A percentile compares a stretch with the other conserved stretches of the same genome.
Conservation (phyloP, 2,329 filamentous ascomycete species). For the Hypoxylon sp. region DNA sequence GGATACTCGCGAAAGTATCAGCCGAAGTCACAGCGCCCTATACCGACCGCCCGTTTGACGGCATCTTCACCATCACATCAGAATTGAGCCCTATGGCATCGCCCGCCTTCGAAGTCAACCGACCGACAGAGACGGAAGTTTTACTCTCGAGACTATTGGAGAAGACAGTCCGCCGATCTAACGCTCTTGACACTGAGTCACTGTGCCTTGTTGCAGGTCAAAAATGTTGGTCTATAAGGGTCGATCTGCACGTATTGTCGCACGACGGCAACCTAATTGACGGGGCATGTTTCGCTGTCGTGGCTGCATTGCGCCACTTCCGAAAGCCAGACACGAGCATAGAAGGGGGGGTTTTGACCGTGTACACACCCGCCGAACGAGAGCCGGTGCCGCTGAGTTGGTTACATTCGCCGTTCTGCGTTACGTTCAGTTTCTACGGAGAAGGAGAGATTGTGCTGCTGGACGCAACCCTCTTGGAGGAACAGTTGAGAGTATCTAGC, state of each 20-base stretch:
- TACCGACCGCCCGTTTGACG: slow-evolving; percentile 90
- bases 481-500: slow-evolving; percentile 76
- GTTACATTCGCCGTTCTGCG: slow-evolving; percentile 89
- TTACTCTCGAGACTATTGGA: slow-evolving; percentile 89
- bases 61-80: slow-evolving; percentile 89
- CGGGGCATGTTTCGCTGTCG: slow-evolving; percentile 83
- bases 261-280: slow-evolving; percentile 93
- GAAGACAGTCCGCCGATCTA: slow-evolving; percentile 91
- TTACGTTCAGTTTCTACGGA: slow-evolving; percentile 87
- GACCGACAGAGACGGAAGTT: slow-evolving; percentile 83
- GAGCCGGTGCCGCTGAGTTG: slow-evolving; percentile 91
- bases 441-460: slow-evolving; percentile 74
- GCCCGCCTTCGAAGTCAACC: slow-evolving; percentile 86
- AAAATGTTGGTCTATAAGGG: slow-evolving; percentile 91
- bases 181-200: slow-evolving; percentile 93
- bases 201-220: slow-evolving; percentile 90
- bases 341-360: slow-evolving; percentile 81
- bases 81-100: slow-evolving; percentile 94
- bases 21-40: slow-evolving; percentile 88
- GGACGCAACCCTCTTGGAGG: slow-evolving; percentile 78
- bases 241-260: slow-evolving; percentile 89
- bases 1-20: slow-evolving; percentile 84
- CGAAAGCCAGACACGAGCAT: slow-evolving; percentile 88
- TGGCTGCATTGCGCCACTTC: slow-evolving; percentile 91
- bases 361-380: slow-evolving; percentile 84